phyloP scores from a whole-genome alignment of 495 filamentous ascomycete genomes.

The Daldinia loculata region DNA sequence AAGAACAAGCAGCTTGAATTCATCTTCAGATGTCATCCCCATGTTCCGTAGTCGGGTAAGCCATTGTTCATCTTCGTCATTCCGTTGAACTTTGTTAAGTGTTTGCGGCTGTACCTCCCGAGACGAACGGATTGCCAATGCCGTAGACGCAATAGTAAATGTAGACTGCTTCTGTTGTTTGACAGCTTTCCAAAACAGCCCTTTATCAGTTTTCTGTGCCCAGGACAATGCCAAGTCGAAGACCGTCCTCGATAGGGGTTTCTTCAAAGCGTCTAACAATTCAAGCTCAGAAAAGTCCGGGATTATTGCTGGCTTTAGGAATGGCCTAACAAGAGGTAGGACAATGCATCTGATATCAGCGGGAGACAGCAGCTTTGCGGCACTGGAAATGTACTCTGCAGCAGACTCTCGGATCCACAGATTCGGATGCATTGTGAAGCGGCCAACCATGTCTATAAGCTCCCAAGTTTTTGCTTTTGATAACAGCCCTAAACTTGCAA shows the following conservation, averaged over 20 bases:
- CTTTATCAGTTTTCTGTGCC: slow-evolving; percentile 81
- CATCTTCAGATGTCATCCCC: slow-evolving; percentile 84
- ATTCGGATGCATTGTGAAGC: slow-evolving; percentile 93
- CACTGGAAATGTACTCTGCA: slow-evolving; percentile 79
- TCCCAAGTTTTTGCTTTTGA: slow-evolving; percentile 88
- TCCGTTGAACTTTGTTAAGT: slow-evolving; percentile 65
- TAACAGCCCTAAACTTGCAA: slow-evolving; percentile 88
- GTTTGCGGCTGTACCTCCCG: slow-evolving; percentile 46
- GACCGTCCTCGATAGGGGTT: slow-evolving; percentile 77
- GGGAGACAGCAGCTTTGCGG: slow-evolving; percentile 76
- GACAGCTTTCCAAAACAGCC: slow-evolving; percentile 84
- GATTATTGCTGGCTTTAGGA: slow-evolving; percentile 73
- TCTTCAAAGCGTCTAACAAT: slow-evolving; percentile 84
- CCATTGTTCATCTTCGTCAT: slow-evolving; percentile 98
- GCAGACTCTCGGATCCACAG: slow-evolving; percentile 93
- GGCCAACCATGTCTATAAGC: slow-evolving; percentile 77
- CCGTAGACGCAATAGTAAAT: slow-evolving; percentile 68
- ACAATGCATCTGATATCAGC: slow-evolving; percentile 87
- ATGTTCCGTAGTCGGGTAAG: slow-evolving; percentile 81
- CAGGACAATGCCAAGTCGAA: slow-evolving; percentile 88
- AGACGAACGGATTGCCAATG: slow-evolving; percentile 45
- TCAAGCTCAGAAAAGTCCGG: slow-evolving; percentile 71
- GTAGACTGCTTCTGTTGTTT: slow-evolving; percentile 65
- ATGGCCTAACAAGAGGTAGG: slow-evolving; percentile 78
- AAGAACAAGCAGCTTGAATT: slow-evolving; percentile 86